Evolutionary conservation across 306 rosid species (phyloP).

Genomic region (Purshia tridentata): DNA sequence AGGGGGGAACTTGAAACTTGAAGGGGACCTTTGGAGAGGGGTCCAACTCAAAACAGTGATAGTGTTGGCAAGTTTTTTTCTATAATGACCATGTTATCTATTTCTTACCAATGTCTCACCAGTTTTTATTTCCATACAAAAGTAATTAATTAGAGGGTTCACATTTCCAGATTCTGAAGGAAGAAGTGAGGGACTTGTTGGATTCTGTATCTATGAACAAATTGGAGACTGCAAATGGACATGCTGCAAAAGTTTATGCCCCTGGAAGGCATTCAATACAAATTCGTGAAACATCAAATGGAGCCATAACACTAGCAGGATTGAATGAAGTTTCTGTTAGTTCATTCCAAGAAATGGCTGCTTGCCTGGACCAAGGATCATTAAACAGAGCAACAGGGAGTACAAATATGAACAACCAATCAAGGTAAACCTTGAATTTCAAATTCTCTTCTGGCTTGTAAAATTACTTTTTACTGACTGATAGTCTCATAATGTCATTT

Average conservation of each 20-base stretch:
- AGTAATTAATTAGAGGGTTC: slow-evolving; percentile 31
- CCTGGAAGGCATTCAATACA: slow-evolving; percentile 59
- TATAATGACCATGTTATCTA: slow-evolving; percentile 1
- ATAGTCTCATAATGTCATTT: slow-evolving; percentile 6
- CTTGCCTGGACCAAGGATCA: slow-evolving; percentile 81
- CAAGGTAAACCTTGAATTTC: slow-evolving; percentile 50
- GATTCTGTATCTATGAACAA: slow-evolving; percentile 52
- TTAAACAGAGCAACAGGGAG: slow-evolving; percentile 77
- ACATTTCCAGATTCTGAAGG: slow-evolving; percentile 64
- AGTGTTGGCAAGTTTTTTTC: slow-evolving; percentile 15
- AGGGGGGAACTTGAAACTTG: background rate
- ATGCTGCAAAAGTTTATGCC: slow-evolving; percentile 48
- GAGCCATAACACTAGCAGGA: slow-evolving; percentile 76
- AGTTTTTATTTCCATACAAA: background rate
- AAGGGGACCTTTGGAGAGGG: background rate
- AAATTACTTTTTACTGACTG: slow-evolving; percentile 5
- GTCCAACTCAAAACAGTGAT: slow-evolving; percentile 17
- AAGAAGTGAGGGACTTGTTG: slow-evolving; percentile 81
- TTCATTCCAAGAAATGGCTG: slow-evolving; percentile 67
- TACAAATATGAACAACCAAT: slow-evolving; percentile 88
- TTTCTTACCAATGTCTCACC: slow-evolving; percentile 15
- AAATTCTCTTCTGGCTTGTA: slow-evolving; percentile 15
- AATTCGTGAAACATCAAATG: slow-evolving; percentile 78
- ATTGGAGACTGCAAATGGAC: slow-evolving; percentile 56
- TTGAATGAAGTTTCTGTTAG: slow-evolving; percentile 65